These are phyloP conservation scores for Tremellales sp. DNA, from an alignment of 1,284 basidiomycete genomes.

Conservation along the genomic window DNA sequence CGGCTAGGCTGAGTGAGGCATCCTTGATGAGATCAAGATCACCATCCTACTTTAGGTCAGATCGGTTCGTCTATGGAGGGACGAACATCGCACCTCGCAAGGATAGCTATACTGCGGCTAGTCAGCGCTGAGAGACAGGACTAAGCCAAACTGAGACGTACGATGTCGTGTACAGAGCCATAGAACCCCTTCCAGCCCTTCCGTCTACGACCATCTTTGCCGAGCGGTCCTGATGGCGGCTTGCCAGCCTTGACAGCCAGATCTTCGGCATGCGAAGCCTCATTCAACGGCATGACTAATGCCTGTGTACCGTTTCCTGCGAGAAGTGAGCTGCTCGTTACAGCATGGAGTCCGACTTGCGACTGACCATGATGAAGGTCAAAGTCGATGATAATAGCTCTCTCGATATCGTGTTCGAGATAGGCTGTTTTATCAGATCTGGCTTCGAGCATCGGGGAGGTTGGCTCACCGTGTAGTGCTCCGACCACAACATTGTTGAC, in stretches of 20 bases:
- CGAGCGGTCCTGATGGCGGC: slow-evolving; percentile 33
- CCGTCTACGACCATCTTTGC: slow-evolving; percentile 40
- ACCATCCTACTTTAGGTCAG: slow-evolving; percentile 62
- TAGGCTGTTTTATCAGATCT: slow-evolving; percentile 58
- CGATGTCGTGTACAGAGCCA: slow-evolving; percentile 82
- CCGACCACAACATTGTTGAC: slow-evolving; percentile 89
- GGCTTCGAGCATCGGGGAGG: neutral
- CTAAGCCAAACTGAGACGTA: slow-evolving; percentile 39
- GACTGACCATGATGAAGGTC: slow-evolving; percentile 71
- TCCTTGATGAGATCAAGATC: slow-evolving; percentile 73
- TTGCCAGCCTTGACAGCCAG: slow-evolving; percentile 54
- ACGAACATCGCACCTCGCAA: slow-evolving; percentile 64
- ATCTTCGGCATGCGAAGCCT: slow-evolving; percentile 68
- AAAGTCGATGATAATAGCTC: slow-evolving; percentile 85
- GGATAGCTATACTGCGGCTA: slow-evolving; percentile 64
- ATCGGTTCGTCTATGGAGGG: neutral
- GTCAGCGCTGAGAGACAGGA: neutral
- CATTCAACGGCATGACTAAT: slow-evolving; percentile 86
- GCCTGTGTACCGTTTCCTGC: slow-evolving; percentile 89
- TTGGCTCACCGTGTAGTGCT: slow-evolving; percentile 71
- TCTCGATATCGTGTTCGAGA: slow-evolving; percentile 69
- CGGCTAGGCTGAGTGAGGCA: slow-evolving; percentile 73
- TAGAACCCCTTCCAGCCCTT: slow-evolving; percentile 73
- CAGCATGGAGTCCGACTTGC: neutral
- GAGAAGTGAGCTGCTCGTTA: neutral